Base-by-base conservation (phyloP, 1,284 basidiomycete species). In the Taiwanofungus camphoratus region DNA sequence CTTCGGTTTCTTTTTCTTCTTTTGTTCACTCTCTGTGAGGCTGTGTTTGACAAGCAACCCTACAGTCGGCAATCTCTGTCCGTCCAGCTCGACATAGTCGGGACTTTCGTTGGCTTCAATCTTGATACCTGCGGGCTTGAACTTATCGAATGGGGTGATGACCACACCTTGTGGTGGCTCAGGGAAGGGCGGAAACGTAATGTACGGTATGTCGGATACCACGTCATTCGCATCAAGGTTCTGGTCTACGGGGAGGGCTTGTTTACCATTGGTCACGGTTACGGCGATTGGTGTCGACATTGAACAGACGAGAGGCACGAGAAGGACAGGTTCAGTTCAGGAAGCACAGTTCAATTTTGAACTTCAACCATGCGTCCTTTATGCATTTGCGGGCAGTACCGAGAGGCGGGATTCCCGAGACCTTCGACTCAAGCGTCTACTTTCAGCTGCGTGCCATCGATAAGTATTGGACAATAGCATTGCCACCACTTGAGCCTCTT, bases 171-270 rank as follows among this genome's bases (percentile, higher is more conserved):
- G 55, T 0, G 79, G 79, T 7, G 65, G 53, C 23, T 50, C 26
- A 19, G 82, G 82, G 53, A 82, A 84, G 0, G 83, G 82, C 0
- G 82, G 84, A 55, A 79, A 85, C 11, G 29, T 55, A 33, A 59
- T 21, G 49, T 49, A 57, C 16, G 52, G 49, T 30, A 37, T 38
- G 20, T 41, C 37, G 40, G 18, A 16, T 6, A 18, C 31, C 11
- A 19, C 31, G 37, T 37, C 32, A 20, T 7, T 33, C 11, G 11
- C 31, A 9, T 7, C 26, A 8, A 33, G 8, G n/a, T n/a, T n/a
- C n/a, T n/a, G n/a, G n/a, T n/a, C n/a, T n/a, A n/a, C 15, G 8
- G 11, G 26, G 26, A 13, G 8, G 26, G 26, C 8, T 13, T 27
- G 9, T 16, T 9, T 9, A 16, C 11, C 15, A 16, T 16, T 33